Evolutionary conservation across 1,284 basidiomycete genomes (phyloP), one percentile per base, ranked within the genome.

Genomic region (Tausonia pullulans): DNA sequence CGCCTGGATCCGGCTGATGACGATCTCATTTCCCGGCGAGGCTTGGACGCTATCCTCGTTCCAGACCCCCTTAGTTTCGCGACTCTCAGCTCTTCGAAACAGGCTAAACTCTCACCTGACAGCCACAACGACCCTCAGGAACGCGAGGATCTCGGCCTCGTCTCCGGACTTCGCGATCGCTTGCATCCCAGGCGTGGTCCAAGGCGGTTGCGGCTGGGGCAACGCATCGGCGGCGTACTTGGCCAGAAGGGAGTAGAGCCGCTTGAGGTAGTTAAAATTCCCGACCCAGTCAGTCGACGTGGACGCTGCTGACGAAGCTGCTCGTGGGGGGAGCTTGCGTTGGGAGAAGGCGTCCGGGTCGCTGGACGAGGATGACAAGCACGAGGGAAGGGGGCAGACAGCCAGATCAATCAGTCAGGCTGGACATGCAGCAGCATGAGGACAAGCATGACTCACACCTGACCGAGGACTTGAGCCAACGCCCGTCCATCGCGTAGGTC

Each of bases 1-100:
- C 16, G 69, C 68, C 64, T 75, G 73, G 14, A 77, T 76, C 68
- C 72, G 73, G 14, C 60, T 67, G 54, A 77, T 76, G 61, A 77
- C 71, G 49, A 70, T 70, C 67, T 74, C 75, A 64, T 76, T 77
- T 5, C 72, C 72, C 0, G 72, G 71, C 27, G 64, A 61, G 2
- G 55, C 64, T 54, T 61, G 60, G 40, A 65, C 59, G 10, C 64
- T 65, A 44, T 39, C 48, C 51, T 11, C 41, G 14, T 49, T 41
- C 27, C 58, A 50, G 16, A 14, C 27, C 40, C 14, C 3, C 58
- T 51, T 14, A 13, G 5, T 10, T 40, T 14, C 48, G 13, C 58
- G 2, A 46, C 8, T 39, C 46, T 2, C 11, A 16, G 45, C 11
- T 51, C 6, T 2, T 3, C 5, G 53, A 40, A 27, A 50, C 27